phyloP scores from a whole-genome alignment of 2,329 filamentous ascomycete species.

The Fusarium buxicola region DNA sequence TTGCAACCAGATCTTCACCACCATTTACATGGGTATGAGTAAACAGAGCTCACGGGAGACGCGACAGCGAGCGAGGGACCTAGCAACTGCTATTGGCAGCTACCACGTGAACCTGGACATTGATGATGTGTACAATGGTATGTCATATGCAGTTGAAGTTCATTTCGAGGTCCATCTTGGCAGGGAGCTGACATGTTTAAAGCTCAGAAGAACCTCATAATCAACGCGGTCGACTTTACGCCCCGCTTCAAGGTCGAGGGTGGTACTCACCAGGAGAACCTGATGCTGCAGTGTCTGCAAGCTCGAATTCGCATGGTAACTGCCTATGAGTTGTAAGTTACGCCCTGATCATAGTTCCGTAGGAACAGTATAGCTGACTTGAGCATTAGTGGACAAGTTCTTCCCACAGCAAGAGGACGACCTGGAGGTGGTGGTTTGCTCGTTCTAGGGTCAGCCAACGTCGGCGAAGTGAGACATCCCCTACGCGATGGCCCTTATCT shows the following conservation, averaged over 20 bases:
- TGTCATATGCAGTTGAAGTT: conserved; percentile 47
- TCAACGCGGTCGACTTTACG: conserved; percentile 66
- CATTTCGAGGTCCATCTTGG: conserved; percentile 44
- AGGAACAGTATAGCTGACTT: neutral
- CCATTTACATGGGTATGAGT: conserved; percentile 71
- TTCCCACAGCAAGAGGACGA: conserved; percentile 36
- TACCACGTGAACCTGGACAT: conserved; percentile 82
- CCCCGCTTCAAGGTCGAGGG: conserved; percentile 66
- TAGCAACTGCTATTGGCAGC: conserved; percentile 72
- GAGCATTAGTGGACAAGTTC: conserved; percentile 50
- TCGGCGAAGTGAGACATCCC: conserved; percentile 36
- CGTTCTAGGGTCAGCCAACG: conserved; percentile 46
- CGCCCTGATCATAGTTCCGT: too few species aligned
- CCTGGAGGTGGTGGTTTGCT: conserved; percentile 44
- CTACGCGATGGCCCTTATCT: neutral
- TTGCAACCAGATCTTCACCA: conserved; percentile 53
- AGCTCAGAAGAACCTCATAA: conserved; percentile 64
- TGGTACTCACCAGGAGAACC: conserved; percentile 62
- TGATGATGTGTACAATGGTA: conserved; percentile 68
- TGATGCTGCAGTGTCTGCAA: conserved; percentile 75
- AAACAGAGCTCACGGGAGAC: conserved; percentile 76
- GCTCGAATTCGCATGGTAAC: conserved; percentile 71
- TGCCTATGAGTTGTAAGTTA: neutral
- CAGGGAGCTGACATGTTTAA: too few species aligned
- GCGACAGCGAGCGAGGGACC: conserved; percentile 70